These are phyloP conservation scores for Trichoderma sp. DNA, from an alignment of 2,329 filamentous ascomycete genomes.

Conservation along the genomic window DNA sequence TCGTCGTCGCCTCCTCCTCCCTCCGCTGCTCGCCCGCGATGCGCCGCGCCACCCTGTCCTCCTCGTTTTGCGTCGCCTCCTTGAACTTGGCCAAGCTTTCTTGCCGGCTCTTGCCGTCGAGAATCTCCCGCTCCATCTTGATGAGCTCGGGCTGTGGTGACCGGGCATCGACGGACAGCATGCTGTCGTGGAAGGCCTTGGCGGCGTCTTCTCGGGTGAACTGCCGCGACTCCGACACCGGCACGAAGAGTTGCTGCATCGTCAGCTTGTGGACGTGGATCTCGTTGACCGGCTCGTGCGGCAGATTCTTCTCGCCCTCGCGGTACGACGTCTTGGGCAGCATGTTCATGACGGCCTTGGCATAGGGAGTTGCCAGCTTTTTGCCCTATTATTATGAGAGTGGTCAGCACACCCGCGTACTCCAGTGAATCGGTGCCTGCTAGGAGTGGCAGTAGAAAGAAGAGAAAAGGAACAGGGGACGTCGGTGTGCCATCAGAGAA, in stretches of 20 bases:
- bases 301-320: conserved; percentile 50
- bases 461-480: not conserved
- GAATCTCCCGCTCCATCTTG: conserved; percentile 53
- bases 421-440: not conserved
- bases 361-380: conserved; percentile 74
- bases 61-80: conserved; percentile 47
- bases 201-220: conserved; percentile 69
- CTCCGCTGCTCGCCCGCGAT: conserved; percentile 40
- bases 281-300: conserved; percentile 66
- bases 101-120: conserved; percentile 41
- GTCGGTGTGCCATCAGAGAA: conserved; percentile 33
- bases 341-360: conserved; percentile 76
- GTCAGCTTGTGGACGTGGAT: conserved; percentile 64
- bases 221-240: conserved; percentile 62
- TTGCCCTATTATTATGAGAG: conserved; percentile 62
- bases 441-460: not conserved
- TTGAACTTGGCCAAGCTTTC: conserved; percentile 48
- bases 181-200: conserved; percentile 61
- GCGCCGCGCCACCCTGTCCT: conserved; percentile 44
- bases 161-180: conserved; percentile 63
- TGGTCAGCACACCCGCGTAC: conserved; percentile 33
- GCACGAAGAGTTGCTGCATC: conserved; percentile 66
- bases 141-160: conserved; percentile 66
- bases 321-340: conserved; percentile 68
- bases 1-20: conserved; percentile 47